Percentiles rank a stretch among this genome's conserved stretches.
These are phyloP conservation scores for Exserohilum turcica DNA, from an alignment of 2,329 filamentous ascomycete species.

Conservation along the genomic window DNA sequence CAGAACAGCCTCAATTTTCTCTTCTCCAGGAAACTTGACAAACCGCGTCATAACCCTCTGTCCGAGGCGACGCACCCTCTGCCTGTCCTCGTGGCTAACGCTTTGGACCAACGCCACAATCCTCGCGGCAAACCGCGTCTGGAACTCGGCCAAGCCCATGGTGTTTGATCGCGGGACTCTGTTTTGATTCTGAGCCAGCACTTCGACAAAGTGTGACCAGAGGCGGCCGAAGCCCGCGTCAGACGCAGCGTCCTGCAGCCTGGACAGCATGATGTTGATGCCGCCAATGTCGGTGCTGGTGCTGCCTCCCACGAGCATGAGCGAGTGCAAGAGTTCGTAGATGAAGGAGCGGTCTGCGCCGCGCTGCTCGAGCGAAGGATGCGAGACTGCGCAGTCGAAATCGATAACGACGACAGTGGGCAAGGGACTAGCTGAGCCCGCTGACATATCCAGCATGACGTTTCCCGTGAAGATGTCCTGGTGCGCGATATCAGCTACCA, in stretches of 20 bases:
- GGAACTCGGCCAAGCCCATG: not conserved
- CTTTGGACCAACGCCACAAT: not conserved
- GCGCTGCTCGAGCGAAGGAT: not conserved
- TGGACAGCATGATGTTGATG: too few relatives aligned
- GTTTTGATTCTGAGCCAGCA: not conserved
- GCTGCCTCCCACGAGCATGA: not conserved
- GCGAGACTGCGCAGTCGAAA: not conserved
- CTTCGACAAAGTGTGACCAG: not conserved
- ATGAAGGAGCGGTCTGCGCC: not conserved
- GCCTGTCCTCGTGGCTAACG: not conserved
- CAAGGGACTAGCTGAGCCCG: not conserved
- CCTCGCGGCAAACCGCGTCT: not conserved
- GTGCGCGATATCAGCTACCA: not conserved
- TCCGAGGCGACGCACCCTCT: not conserved
- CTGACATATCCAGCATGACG: not conserved
- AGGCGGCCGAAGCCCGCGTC: not conserved
- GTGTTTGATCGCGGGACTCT: not conserved
- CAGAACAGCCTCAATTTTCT: not conserved
- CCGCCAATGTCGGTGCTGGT: too few relatives aligned
- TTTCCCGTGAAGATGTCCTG: conserved; percentile 1
- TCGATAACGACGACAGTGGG: not conserved
- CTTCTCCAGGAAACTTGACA: not conserved
- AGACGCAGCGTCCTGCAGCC: not conserved
- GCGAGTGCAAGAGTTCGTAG: not conserved
- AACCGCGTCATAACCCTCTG: not conserved